Percentiles rank a stretch among this genome's conserved stretches.
These are phyloP conservation scores for Pythium aristosporum DNA, from an alignment of 352 stramenopile species.

Conservation along the genomic window DNA sequence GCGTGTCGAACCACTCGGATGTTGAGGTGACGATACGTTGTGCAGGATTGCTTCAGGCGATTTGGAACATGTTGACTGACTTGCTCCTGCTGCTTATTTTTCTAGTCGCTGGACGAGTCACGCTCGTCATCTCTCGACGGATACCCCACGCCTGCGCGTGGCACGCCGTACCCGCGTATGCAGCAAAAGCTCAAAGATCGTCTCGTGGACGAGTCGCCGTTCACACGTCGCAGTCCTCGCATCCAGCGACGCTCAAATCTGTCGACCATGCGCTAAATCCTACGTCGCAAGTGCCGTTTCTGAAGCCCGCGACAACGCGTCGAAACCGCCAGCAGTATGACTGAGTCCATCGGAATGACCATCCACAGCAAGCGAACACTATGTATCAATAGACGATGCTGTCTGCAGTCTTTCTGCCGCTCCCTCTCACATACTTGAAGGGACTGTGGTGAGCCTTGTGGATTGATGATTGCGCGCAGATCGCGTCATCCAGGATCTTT, in stretches of 20 bases:
- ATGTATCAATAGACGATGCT: constrained; percentile 14
- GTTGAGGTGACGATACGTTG: constrained; percentile 10
- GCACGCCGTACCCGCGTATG: constrained; percentile 5
- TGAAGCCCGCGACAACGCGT: background rate
- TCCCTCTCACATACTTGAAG: background rate
- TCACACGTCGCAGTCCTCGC: constrained; percentile 21
- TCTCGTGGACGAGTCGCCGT: constrained; percentile 10
- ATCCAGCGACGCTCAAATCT: constrained; percentile 20
- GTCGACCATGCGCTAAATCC: constrained; percentile 21
- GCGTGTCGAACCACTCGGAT: constrained; percentile 8
- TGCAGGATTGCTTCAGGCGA: background rate
- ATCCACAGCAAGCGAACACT: background rate
- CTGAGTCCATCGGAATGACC: background rate
- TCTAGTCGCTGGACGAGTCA: constrained; percentile 9
- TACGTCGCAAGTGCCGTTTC: background rate
- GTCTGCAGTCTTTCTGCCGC: background rate
- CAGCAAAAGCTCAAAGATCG: background rate
- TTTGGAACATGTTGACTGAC: background rate
- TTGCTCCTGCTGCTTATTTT: background rate
- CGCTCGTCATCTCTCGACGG: background rate
- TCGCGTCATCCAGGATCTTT: background rate
- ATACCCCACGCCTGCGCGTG: background rate
- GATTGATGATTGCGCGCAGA: constrained; percentile 4
- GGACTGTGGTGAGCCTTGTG: background rate
- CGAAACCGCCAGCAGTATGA: background rate